A percentile compares a stretch with the other conserved stretches of the same genome.
Conservation (phyloP, 768 basidiomycete genomes). For the Lanmaoa rubissima region DNA sequence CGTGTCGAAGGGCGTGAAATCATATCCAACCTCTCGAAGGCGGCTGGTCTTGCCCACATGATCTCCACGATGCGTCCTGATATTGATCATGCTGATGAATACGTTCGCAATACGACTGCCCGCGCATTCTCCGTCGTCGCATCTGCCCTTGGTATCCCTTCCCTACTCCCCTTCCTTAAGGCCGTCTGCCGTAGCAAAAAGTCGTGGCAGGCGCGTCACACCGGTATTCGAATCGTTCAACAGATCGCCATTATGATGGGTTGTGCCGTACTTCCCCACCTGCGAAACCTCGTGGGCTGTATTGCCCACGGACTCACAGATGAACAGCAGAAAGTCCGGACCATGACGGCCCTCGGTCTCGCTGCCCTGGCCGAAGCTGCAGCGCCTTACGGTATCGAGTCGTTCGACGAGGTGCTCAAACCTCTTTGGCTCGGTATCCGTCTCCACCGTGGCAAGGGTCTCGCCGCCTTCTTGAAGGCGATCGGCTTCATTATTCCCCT, state of each 20-base stretch:
- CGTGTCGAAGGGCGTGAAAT: conserved; percentile 99
- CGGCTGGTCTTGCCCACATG: conserved; percentile 99
- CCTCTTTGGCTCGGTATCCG: conserved; percentile 79
- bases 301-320: conserved; percentile 82
- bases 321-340: conserved; percentile 78
- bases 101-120: conserved; percentile 98
- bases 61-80: conserved; percentile 99
- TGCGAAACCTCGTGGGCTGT: conserved; percentile 94
- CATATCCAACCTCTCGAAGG: conserved; percentile 97
- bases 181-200: conserved; percentile 99
- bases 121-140: conserved; percentile 99
- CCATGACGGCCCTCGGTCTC: conserved; percentile 74
- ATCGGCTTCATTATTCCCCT: conserved; percentile 99
- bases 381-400: conserved; percentile 99
- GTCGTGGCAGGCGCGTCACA: conserved; percentile 99
- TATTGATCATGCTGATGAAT: conserved; percentile 99
- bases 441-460: conserved; percentile 73
- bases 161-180: conserved; percentile 95
- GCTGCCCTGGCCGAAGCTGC: conserved; percentile 97
- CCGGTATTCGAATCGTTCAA: conserved; percentile 98
- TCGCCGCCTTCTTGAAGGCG: conserved; percentile 81
- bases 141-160: conserved; percentile 96
- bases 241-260: conserved; percentile 99
- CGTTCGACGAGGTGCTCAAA: conserved; percentile 92
- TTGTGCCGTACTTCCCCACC: conserved; percentile 94